Conservation (phyloP, 2,329 filamentous ascomycete genomes). For the Neopestalotiopsis clavispora region DNA sequence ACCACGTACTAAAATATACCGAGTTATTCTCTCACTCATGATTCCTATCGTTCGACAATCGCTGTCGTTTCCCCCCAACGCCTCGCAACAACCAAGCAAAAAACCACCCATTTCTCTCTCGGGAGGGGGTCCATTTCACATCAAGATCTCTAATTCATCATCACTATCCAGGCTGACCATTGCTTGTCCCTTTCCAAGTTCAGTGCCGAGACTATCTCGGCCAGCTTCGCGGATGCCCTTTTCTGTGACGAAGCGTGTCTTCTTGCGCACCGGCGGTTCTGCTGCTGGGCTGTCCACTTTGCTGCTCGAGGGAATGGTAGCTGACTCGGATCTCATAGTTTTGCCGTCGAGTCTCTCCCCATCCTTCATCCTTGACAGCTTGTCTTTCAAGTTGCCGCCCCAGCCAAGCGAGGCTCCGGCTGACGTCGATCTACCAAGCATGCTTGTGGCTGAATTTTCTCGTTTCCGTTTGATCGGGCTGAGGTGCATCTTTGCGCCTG, state of each 20-base stretch:
- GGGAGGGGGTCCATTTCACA: neutral
- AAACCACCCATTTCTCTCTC: neutral
- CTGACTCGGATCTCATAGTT: constrained; percentile 34
- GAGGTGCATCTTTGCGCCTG: constrained; percentile 54
- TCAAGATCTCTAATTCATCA: constrained; percentile 52
- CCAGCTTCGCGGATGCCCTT: constrained; percentile 80
- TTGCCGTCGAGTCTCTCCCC: constrained; percentile 53
- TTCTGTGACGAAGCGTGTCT: constrained; percentile 79
- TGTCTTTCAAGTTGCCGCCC: constrained; percentile 59
- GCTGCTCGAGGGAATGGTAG: neutral
- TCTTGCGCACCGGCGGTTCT: constrained; percentile 64
- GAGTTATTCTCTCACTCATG: neutral
- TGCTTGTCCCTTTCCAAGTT: constrained; percentile 37
- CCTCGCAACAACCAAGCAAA: constrained; percentile 3
- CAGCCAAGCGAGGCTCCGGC: constrained; percentile 51
- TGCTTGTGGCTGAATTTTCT: constrained; percentile 43
- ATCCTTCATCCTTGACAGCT: constrained; percentile 66
- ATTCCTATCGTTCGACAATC: neutral
- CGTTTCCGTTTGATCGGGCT: constrained; percentile 68
- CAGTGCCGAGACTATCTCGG: constrained; percentile 71
- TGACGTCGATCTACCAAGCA: constrained; percentile 37
- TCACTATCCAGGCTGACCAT: constrained; percentile 38
- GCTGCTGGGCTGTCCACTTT: constrained; percentile 10
- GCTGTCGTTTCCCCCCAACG: neutral
- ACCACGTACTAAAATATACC: neutral